phyloP scores from a whole-genome alignment of 345 rosid genomes.

The Citrus unshiu region DNA sequence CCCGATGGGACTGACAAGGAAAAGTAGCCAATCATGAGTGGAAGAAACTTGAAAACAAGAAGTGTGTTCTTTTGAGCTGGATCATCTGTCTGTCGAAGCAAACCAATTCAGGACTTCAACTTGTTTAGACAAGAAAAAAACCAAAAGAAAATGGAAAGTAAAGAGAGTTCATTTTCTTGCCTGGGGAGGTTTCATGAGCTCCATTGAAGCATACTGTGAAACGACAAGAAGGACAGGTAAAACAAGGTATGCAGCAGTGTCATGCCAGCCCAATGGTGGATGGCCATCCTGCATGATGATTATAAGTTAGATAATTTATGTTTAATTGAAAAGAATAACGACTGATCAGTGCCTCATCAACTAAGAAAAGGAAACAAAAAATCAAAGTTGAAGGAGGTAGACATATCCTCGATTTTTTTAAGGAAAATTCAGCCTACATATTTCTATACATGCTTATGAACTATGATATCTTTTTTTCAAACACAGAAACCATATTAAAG shows the following conservation, averaged over 20 bases:
- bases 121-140: background rate
- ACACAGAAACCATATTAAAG: background rate
- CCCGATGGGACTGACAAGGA: slow-evolving; percentile 99
- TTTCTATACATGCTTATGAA: slow-evolving; percentile 1
- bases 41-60: slow-evolving; percentile 93
- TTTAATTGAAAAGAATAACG: background rate
- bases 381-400: background rate
- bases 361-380: slow-evolving; percentile 3
- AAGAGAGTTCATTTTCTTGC: slow-evolving; percentile 37
- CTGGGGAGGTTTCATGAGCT: slow-evolving; percentile 99
- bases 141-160: slow-evolving; percentile 1
- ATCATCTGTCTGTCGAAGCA: slow-evolving; percentile 77
- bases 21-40: slow-evolving; percentile 97
- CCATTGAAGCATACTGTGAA: slow-evolving; percentile 94
- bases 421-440: background rate
- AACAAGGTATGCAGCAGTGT: slow-evolving; percentile 94
- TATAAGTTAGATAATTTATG: slow-evolving; percentile 14
- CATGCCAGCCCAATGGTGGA: slow-evolving; percentile 94
- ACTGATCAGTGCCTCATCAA: background rate
- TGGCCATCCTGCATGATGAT: slow-evolving; percentile 76
- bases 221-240: slow-evolving; percentile 87
- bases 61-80: slow-evolving; percentile 96
- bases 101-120: slow-evolving; percentile 6
- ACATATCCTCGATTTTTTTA: background rate
- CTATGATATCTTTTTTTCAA: background rate